A percentile compares a stretch with the other conserved stretches of the same genome.
phyloP scores from a whole-genome alignment of 176 grass and related monocot genomes.

The Oryza punctata region DNA sequence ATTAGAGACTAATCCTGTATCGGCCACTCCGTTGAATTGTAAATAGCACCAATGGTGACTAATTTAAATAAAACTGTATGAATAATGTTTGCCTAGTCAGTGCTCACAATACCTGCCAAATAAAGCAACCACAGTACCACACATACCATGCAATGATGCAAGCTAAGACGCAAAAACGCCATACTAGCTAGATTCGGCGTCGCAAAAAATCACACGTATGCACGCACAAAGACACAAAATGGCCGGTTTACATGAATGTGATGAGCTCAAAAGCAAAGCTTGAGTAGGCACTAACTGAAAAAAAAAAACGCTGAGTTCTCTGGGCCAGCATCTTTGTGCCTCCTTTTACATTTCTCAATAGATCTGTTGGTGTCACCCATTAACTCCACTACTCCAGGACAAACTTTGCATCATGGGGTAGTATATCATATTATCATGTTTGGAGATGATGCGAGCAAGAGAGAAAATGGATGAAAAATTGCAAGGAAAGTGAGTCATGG shows the following conservation, averaged over 20 bases:
- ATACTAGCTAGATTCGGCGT: slow-evolving; percentile 8
- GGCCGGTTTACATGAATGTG: background rate
- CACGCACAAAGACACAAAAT: slow-evolving; percentile 7
- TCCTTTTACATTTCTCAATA: background rate
- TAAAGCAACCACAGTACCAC: slow-evolving; percentile 5
- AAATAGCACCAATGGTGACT: no score
- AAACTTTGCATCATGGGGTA: background rate
- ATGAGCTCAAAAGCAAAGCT: background rate
- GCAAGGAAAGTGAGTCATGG: background rate
- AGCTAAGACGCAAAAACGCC: background rate
- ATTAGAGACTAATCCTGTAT: no score
- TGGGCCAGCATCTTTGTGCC: slow-evolving; percentile 7
- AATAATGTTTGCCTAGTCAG: slow-evolving; percentile 38
- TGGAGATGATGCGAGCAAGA: background rate
- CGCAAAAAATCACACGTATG: background rate
- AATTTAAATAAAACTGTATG: background rate
- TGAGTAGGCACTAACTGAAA: background rate
- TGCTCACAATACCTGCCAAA: background rate
- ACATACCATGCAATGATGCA: background rate
- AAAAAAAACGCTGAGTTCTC: slow-evolving; percentile 10
- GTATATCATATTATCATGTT: background rate
- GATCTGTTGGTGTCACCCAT: slow-evolving; percentile 39
- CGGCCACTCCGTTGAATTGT: no score
- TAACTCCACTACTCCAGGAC: slow-evolving; percentile 26
- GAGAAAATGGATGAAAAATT: background rate